Conservation (phyloP, 2,329 filamentous ascomycete species). For the Aspergillus sp. region DNA sequence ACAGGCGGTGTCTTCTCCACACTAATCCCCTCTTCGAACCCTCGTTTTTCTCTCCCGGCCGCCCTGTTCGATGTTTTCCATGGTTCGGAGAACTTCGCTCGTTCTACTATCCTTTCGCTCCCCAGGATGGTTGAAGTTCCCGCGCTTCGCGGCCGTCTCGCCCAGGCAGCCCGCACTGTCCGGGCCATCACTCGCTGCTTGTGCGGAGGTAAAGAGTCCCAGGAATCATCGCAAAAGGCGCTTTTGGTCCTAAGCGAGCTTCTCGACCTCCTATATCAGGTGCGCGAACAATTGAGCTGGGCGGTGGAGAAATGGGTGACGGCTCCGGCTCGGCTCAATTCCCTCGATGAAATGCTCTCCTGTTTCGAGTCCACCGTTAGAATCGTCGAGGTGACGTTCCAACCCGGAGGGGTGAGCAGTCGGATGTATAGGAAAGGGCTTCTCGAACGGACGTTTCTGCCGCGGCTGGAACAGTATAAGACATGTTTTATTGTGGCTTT, state of each 20-base stretch:
- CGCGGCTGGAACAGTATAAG: slow-evolving; percentile 30
- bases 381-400: slow-evolving; percentile 28
- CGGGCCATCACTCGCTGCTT: slow-evolving; percentile 19
- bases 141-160: slow-evolving; percentile 11
- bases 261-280: slow-evolving; percentile 20
- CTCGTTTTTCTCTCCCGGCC: no score
- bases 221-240: slow-evolving; percentile 23
- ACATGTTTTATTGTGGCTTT: slow-evolving; percentile 23
- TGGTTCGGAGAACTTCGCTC: not conserved
- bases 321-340: slow-evolving; percentile 14
- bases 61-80: no score
- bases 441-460: slow-evolving; percentile 24
- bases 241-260: slow-evolving; percentile 21
- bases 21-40: no score
- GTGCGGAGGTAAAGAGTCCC: slow-evolving; percentile 18
- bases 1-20: no score
- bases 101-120: not conserved
- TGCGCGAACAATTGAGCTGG: slow-evolving; percentile 23
- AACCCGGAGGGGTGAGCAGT: slow-evolving; percentile 28
- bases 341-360: slow-evolving; percentile 19
- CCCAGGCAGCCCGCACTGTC: slow-evolving; percentile 16
- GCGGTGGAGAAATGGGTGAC: slow-evolving; percentile 24
- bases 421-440: slow-evolving; percentile 23
- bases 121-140: slow-evolving; percentile 11
- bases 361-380: slow-evolving; percentile 22